These are phyloP conservation scores for Cicer judaicum DNA, from an alignment of 306 rosid species.

Conservation along the genomic window DNA sequence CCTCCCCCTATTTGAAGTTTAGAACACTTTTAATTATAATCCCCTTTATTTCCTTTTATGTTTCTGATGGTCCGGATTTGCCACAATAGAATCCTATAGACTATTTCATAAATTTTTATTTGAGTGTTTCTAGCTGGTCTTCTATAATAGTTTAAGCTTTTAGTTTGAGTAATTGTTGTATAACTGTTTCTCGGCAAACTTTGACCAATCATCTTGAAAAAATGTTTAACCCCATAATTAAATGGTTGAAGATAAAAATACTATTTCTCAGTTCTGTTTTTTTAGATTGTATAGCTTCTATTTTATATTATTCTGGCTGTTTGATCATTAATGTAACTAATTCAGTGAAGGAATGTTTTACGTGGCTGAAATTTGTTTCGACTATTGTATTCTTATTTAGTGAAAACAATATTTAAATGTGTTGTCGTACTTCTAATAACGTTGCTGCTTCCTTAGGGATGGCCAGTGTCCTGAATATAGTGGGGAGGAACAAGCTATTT, in stretches of 20 bases:
- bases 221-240: not conserved
- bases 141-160: constrained; percentile 13
- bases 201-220: constrained; percentile 18
- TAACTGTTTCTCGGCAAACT: not conserved
- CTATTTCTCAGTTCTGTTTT: constrained; percentile 25
- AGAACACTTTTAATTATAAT: not conserved
- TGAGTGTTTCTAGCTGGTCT: not conserved
- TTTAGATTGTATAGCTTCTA: constrained; percentile 19
- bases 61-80: constrained; percentile 2
- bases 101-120: constrained; percentile 4
- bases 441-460: constrained; percentile 71
- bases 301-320: constrained; percentile 4
- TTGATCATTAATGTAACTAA: not conserved
- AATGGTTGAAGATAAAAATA: constrained; percentile 3
- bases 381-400: constrained; percentile 10
- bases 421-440: constrained; percentile 32
- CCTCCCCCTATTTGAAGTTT: not conserved
- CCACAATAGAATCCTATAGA: not conserved
- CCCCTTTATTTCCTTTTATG: not conserved
- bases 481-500: constrained; percentile 96
- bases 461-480: constrained; percentile 94
- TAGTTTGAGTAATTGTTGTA: constrained; percentile 27
- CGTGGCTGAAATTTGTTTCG: constrained; percentile 9
- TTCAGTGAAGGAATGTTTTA: not conserved
- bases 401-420: constrained; percentile 29